Percentiles rank a stretch among this genome's conserved stretches.
phyloP scores from a whole-genome alignment of 371 early-diverging fungal species.

The Mucor mucedo region DNA sequence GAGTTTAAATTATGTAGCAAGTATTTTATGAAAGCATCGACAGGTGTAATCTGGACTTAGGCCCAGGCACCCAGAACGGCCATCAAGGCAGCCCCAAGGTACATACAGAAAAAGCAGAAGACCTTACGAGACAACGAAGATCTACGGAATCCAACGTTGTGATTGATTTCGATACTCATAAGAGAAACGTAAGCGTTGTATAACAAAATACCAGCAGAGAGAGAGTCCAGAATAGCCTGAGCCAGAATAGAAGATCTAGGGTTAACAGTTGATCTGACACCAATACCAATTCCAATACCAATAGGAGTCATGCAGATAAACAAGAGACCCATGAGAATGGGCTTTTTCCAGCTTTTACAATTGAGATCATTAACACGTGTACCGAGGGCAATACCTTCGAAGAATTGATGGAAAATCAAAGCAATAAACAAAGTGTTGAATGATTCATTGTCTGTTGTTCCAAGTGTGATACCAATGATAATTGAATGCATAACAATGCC shows the following conservation, averaged over 20 bases:
- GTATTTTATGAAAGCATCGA: not conserved
- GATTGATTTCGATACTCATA: conserved; percentile 46
- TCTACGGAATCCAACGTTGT: conserved; percentile 28
- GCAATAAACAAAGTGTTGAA: conserved; percentile 69
- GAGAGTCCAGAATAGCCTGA: conserved; percentile 57
- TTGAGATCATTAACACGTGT: conserved; percentile 54
- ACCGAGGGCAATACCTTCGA: conserved; percentile 64
- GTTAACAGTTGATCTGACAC: conserved; percentile 49
- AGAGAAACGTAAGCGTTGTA: conserved; percentile 56
- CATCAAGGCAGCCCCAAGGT: conserved; percentile 71
- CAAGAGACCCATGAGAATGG: conserved; percentile 46
- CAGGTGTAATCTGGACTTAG: conserved; percentile 21
- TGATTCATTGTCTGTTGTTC: conserved; percentile 26
- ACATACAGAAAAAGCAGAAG: conserved; percentile 39
- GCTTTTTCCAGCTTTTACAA: conserved; percentile 34
- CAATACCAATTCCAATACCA: conserved; percentile 67
- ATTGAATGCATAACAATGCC: conserved; percentile 84
- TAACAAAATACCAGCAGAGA: conserved; percentile 60
- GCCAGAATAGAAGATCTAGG: conserved; percentile 50
- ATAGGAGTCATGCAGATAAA: conserved; percentile 65
- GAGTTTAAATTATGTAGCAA: too few relatives aligned
- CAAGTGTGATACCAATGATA: conserved; percentile 80
- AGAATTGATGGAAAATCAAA: conserved; percentile 83
- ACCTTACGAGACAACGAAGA: conserved; percentile 24
- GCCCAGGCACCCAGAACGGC: conserved; percentile 76